These are phyloP conservation scores for Solanum sejunctum DNA, from an alignment of 257 asterid species.

Conservation along the genomic window DNA sequence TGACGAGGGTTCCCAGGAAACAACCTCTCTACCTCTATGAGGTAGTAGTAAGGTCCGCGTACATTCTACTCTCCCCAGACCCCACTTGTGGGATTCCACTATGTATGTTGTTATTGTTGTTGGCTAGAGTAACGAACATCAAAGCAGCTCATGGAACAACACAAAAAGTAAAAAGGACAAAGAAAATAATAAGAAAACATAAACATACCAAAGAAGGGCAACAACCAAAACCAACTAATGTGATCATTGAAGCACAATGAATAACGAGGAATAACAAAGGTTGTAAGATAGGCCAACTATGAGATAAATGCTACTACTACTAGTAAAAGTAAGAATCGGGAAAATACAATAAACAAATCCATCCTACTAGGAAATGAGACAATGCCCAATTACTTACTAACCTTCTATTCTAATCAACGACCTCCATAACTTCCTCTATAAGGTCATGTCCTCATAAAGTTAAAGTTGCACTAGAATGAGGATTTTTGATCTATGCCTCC, in stretches of 20 bases:
- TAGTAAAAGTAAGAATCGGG: background rate
- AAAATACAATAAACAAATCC: too few species aligned
- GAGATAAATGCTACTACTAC: too few species aligned
- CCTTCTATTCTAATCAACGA: background rate
- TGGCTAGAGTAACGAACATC: background rate
- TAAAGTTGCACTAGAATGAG: background rate
- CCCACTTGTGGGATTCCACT: too few species aligned
- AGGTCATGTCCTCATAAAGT: background rate
- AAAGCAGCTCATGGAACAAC: background rate
- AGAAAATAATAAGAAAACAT: background rate
- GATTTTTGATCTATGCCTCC: background rate
- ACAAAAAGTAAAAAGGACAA: background rate
- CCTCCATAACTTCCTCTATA: background rate
- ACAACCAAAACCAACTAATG: background rate
- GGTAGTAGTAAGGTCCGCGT: too few species aligned
- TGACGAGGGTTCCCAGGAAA: too few species aligned
- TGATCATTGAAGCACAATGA: background rate
- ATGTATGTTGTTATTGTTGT: too few species aligned
- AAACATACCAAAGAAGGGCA: background rate
- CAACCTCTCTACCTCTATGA: too few species aligned
- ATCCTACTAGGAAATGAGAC: background rate
- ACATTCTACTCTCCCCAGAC: too few species aligned
- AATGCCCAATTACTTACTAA: background rate
- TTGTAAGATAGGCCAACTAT: background rate
- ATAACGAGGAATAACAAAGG: background rate